Conservation (phyloP, 2,329 filamentous ascomycete genomes). For the Trichoderma cornu-damae region DNA sequence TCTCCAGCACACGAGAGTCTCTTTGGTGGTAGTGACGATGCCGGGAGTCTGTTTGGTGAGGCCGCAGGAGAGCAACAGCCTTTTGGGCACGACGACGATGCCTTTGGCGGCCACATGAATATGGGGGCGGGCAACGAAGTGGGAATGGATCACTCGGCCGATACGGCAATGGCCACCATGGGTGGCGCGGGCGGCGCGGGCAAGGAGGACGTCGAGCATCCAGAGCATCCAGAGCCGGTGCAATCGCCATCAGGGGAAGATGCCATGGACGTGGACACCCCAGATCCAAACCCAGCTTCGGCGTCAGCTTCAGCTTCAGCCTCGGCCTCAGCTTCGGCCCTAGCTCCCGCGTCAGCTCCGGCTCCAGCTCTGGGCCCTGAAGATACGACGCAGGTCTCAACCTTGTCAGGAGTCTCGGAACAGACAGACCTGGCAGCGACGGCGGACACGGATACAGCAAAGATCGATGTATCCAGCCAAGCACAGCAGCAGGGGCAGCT, state of each 20-base stretch:
- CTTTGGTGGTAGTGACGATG: constrained; percentile 71
- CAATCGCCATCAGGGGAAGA: neutral
- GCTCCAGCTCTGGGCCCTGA: neutral
- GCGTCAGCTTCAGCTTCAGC: neutral
- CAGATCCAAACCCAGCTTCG: neutral
- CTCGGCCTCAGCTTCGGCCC: neutral
- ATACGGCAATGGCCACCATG: constrained; percentile 40
- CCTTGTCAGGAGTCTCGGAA: neutral
- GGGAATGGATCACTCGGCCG: constrained; percentile 39
- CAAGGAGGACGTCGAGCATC: constrained; percentile 25
- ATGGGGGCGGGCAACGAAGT: constrained; percentile 40
- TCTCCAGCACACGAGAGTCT: constrained; percentile 72
- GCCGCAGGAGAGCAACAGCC: constrained; percentile 51
- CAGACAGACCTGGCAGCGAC: constrained; percentile 5
- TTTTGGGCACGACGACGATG: constrained; percentile 79
- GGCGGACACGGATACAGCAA: neutral
- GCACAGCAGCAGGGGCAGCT: constrained; percentile 2
- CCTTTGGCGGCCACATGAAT: constrained; percentile 71
- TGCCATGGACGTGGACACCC: constrained; percentile 20
- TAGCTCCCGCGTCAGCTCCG: neutral
- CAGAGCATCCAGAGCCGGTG: constrained; percentile 23
- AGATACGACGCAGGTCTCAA: constrained; percentile 5
- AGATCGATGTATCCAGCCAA: neutral
- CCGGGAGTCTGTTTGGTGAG: constrained; percentile 85
- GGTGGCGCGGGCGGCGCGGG: too few relatives aligned